Conservation (phyloP, 1,284 basidiomycete genomes). For the Irpex sp. region DNA sequence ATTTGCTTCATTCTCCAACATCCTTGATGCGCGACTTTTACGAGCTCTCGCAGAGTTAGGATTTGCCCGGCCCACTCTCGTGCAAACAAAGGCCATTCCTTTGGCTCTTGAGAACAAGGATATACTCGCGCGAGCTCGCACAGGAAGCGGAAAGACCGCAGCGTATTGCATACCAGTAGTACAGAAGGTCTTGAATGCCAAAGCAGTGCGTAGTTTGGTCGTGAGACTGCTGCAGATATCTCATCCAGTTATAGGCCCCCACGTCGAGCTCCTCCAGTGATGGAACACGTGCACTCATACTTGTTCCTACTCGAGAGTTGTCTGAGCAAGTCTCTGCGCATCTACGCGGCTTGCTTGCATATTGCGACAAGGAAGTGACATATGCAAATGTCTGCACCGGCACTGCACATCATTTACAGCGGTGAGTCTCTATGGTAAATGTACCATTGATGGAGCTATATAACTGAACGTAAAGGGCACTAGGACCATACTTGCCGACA, state of each 20-base stretch:
- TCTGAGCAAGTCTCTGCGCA: constrained; percentile 86
- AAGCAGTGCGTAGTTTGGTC: constrained; percentile 59
- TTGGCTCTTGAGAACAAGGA: constrained; percentile 88
- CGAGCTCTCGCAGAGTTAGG: constrained; percentile 79
- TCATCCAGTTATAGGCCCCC: constrained; percentile 2
- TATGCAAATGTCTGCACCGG: constrained; percentile 82
- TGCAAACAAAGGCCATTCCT: constrained; percentile 82
- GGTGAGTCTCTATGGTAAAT: constrained; percentile 42
- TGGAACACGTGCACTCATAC: constrained; percentile 77
- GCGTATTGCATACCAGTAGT: constrained; percentile 92
- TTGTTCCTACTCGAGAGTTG: constrained; percentile 94
- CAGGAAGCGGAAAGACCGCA: constrained; percentile 96
- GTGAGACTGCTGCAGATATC: constrained; percentile 14
- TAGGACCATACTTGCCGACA: constrained; percentile 81
- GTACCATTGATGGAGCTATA: not conserved
- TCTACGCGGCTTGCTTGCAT: constrained; percentile 63
- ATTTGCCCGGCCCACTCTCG: constrained; percentile 79
- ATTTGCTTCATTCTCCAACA: constrained; percentile 67
- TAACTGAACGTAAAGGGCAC: not conserved
- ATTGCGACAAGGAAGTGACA: constrained; percentile 75
- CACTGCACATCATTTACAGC: constrained; percentile 71
- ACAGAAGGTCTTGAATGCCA: constrained; percentile 85
- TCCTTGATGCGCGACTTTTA: constrained; percentile 75
- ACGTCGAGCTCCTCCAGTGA: constrained; percentile 24
- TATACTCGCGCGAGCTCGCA: constrained; percentile 90